A percentile compares a stretch with the other conserved stretches of the same genome.
Evolutionary conservation across 805 yeast genomes (phyloP).

Genomic region (Kazachstania bromeliacearum): DNA sequence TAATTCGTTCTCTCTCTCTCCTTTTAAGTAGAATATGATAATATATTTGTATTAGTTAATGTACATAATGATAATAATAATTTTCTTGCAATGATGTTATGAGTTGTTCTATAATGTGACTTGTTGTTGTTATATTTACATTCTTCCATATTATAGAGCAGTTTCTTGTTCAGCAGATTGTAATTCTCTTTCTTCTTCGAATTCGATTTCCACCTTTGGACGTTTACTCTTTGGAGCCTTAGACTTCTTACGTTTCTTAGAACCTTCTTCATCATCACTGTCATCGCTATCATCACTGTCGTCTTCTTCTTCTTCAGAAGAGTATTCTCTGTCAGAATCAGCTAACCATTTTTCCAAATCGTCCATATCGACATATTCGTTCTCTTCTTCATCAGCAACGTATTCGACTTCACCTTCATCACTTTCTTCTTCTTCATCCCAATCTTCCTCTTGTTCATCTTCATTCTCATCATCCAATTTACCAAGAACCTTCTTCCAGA

Average conservation of each 20-base stretch:
- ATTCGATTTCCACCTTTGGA: conserved; percentile 73
- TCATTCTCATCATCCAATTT: conserved; percentile 65
- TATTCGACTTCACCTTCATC: conserved; percentile 77
- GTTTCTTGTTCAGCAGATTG: conserved; percentile 25
- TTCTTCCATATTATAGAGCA: conserved; percentile 15
- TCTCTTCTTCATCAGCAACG: conserved; percentile 85
- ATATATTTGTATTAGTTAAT: neutral
- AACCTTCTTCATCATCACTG: conserved; percentile 32
- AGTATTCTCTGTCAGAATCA: conserved; percentile 35
- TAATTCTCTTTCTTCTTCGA: conserved; percentile 55
- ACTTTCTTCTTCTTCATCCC: conserved; percentile 41
- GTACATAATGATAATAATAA: conserved; percentile 2
- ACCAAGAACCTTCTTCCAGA: conserved; percentile 91
- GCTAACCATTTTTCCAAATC: conserved; percentile 85
- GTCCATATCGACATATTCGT: conserved; percentile 84
- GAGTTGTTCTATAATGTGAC: neutral
- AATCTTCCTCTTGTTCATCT: conserved; percentile 38
- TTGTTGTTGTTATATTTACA: too few species aligned
- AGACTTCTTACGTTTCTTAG: conserved; percentile 32
- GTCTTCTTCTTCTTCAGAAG: conserved; percentile 23
- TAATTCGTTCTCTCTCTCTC: neutral
- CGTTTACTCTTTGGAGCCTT: conserved; percentile 40
- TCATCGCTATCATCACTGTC: conserved; percentile 20
- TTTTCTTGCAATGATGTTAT: neutral
- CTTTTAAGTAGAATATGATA: neutral